Percentiles rank a stretch among this genome's conserved stretches.
phyloP scores from a whole-genome alignment of 306 rosid species.

The Dalbergia cochinchinensis region DNA sequence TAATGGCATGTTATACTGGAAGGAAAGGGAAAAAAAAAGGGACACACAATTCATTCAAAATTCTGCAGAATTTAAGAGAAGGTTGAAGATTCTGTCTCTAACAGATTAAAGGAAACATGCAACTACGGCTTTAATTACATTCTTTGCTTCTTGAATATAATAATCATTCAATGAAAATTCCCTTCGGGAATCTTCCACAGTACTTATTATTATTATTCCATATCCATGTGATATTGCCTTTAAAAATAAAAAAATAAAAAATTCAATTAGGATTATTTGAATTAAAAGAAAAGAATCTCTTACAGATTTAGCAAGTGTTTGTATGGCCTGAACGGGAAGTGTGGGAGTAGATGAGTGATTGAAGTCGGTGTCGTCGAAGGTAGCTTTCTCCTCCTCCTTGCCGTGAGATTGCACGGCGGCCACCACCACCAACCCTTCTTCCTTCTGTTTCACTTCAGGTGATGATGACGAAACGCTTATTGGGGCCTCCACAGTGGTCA shows the following conservation, averaged over 20 bases:
- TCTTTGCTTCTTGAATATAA: conserved; percentile 27
- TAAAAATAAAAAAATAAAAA: not conserved
- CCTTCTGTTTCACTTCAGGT: conserved; percentile 7
- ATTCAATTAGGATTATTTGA: not conserved
- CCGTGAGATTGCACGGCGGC: conserved; percentile 37
- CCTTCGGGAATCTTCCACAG: conserved; percentile 15
- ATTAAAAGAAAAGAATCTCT: conserved; percentile 31
- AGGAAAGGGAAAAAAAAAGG: not conserved
- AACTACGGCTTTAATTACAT: conserved; percentile 21
- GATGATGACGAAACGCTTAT: not conserved
- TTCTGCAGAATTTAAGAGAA: conserved; percentile 8
- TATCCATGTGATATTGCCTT: not conserved
- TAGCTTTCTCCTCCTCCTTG: conserved; percentile 51
- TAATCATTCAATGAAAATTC: conserved; percentile 14
- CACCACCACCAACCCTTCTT: conserved; percentile 48
- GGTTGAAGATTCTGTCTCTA: not conserved
- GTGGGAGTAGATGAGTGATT: conserved; percentile 68
- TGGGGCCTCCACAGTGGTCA: conserved; percentile 4
- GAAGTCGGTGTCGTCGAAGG: conserved; percentile 56
- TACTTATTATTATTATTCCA: too few species aligned
- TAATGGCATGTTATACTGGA: not conserved
- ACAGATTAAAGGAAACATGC: not conserved
- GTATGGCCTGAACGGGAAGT: conserved; percentile 49
- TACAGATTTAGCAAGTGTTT: conserved; percentile 50
- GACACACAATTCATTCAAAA: not conserved